Evolutionary conservation across 306 rosid genomes (phyloP), one percentile per base, ranked within the genome.

Genomic region (Vicia faba): DNA sequence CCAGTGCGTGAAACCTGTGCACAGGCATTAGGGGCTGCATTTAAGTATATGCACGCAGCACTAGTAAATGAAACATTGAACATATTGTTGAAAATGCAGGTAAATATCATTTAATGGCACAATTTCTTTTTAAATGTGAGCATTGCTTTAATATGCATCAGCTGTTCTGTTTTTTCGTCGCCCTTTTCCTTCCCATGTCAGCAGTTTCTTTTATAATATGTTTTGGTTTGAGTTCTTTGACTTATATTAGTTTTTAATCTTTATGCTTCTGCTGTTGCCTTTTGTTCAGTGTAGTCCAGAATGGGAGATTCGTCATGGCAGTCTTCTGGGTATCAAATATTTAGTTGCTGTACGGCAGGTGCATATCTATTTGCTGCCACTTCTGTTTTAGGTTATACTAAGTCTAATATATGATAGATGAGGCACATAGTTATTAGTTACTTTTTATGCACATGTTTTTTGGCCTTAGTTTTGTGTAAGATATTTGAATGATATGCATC

Each of bases 301-400:
- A 74, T 93, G 98, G 98, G 98, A 93, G 85, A 88, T 93, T 89
- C 98, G 97, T 65, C 98, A 93, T 68, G 97, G 98, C 57, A 86
- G 97, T 79, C 96, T 93, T 69, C 85, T 93, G 78, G 95, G 97
- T 64, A 90, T 93, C 76, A 93, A 93, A 76, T 89, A 89, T 83
- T 80, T 93, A 81, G 96, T 93, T 71, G 97, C 98, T 1, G 95
- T 93, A 45, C 82, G 98, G 70, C 85, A 89, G 98, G 98, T 89
- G 82, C 59, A 61, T 66, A 31, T 78, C 65, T 69, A 58, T 66
- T 49, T 70, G 5, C 55, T 28, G 4, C 44, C 61, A 20, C 39
- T 68, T 76, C 6, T 43, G 25, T 61, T 62, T 26, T 56, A 5
- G 46, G 31, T 38, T 77, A 25, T 11, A 41, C 36, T 7, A 58